phyloP scores from a whole-genome alignment of 1,284 basidiomycete genomes.

The Mycosarcoma mackinlayi region DNA sequence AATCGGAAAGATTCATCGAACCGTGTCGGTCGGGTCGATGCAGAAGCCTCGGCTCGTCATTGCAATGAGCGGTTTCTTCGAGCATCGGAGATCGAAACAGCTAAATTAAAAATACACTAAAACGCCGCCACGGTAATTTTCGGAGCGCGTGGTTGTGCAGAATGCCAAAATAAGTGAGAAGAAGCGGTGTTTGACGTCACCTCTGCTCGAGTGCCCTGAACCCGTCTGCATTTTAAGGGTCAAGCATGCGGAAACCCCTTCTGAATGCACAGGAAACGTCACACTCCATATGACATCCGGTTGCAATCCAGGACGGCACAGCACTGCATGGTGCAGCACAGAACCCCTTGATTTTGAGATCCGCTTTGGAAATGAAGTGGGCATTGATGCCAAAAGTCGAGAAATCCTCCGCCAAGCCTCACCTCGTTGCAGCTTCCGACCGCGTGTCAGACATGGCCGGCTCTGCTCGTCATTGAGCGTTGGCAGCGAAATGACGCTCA shows the following conservation, averaged over 20 bases:
- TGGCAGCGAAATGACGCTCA: neutral
- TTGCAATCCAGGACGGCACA: too few relatives aligned
- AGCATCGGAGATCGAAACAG: slow-evolving; percentile 4
- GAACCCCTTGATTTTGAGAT: too few relatives aligned
- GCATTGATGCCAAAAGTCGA: neutral
- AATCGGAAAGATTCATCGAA: too few relatives aligned
- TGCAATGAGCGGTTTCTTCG: neutral
- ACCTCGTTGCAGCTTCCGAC: neutral
- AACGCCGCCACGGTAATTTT: too few relatives aligned
- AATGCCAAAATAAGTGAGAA: neutral
- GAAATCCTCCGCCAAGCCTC: neutral
- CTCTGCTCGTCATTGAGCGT: slow-evolving; percentile 5
- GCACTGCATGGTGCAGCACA: too few relatives aligned
- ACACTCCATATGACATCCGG: too few relatives aligned
- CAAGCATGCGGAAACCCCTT: neutral
- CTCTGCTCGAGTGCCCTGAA: neutral
- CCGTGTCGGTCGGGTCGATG: too few relatives aligned
- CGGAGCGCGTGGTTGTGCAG: neutral
- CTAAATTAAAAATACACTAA: neutral
- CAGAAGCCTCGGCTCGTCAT: neutral
- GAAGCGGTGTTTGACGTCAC: slow-evolving; percentile 14
- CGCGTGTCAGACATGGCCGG: neutral
- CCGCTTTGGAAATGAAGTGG: too few relatives aligned
- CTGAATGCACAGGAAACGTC: too few relatives aligned
- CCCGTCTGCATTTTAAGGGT: neutral